Evolutionary conservation across 768 basidiomycete species (phyloP).

Genomic region (Kwoniella heveanensis): DNA sequence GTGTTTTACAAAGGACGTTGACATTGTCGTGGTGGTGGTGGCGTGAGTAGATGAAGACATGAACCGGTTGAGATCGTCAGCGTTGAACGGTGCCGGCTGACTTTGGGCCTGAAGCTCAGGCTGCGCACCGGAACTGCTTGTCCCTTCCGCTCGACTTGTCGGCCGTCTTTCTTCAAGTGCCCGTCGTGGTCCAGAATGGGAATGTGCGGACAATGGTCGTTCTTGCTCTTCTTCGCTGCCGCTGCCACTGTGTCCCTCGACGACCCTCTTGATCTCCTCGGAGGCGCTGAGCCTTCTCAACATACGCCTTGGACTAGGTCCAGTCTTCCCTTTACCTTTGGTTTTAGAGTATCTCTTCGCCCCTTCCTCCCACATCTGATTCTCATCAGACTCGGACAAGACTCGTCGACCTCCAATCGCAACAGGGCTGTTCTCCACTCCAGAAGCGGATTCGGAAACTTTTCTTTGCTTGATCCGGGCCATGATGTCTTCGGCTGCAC

Average conservation of each 20-base stretch:
- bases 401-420: slow-evolving; percentile 17
- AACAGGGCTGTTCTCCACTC: slow-evolving; percentile 35
- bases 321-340: slow-evolving; percentile 28
- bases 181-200: slow-evolving; percentile 1
- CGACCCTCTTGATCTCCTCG: slow-evolving; percentile 59
- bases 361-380: slow-evolving; percentile 26
- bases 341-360: slow-evolving; percentile 11
- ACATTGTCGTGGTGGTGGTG: slow-evolving; percentile 63
- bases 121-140: slow-evolving; percentile 14
- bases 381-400: slow-evolving; percentile 37
- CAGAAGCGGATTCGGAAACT: slow-evolving; percentile 46
- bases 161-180: slow-evolving; percentile 21
- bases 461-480: slow-evolving; percentile 68
- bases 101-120: slow-evolving; percentile 13
- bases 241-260: slow-evolving; percentile 55
- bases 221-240: slow-evolving; percentile 9
- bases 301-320: slow-evolving; percentile 60
- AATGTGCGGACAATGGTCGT: not conserved
- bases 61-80: slow-evolving; percentile 75
- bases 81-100: slow-evolving; percentile 58
- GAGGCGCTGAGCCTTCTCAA: slow-evolving; percentile 57
- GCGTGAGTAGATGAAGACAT: slow-evolving; percentile 82
- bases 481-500: slow-evolving; percentile 78
- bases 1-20: slow-evolving; percentile 77
- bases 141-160: slow-evolving; percentile 15